These are phyloP conservation scores for Sonneratia caseolaris DNA, from an alignment of 345 rosid genomes.

Conservation along the genomic window DNA sequence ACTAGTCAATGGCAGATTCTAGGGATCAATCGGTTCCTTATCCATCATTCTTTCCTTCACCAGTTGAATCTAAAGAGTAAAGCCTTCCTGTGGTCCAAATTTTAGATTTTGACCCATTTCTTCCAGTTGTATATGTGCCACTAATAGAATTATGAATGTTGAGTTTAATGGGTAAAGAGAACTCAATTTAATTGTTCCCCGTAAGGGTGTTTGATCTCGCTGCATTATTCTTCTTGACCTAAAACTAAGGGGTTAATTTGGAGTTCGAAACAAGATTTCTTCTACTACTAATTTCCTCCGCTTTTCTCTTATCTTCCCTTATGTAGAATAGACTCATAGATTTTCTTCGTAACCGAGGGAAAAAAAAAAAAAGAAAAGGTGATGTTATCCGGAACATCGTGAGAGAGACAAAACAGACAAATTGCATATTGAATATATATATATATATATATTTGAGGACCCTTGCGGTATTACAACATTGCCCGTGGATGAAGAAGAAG, in stretches of 20 bases:
- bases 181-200: too few relatives aligned
- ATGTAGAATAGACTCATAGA: too few relatives aligned
- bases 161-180: too few relatives aligned
- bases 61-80: conserved; percentile 6
- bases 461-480: conserved; percentile 3
- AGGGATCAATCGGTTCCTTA: conserved; percentile 18
- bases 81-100: conserved; percentile 18
- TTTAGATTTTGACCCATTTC: background rate
- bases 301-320: too few relatives aligned
- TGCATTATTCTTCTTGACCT: too few relatives aligned
- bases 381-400: background rate
- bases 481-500: background rate
- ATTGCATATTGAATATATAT: background rate
- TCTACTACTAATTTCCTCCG: too few relatives aligned
- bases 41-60: conserved; percentile 5
- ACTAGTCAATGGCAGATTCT: conserved; percentile 17
- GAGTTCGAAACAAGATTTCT: too few relatives aligned
- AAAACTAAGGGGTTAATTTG: too few relatives aligned
- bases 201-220: too few relatives aligned
- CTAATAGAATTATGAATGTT: background rate
- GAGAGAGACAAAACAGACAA: background rate
- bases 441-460: background rate
- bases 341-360: background rate
- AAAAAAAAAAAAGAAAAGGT: background rate
- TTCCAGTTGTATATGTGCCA: background rate